Evolutionary conservation across 1,139 yeast genomes (phyloP).

Genomic region (Nematodospora anomalae): DNA sequence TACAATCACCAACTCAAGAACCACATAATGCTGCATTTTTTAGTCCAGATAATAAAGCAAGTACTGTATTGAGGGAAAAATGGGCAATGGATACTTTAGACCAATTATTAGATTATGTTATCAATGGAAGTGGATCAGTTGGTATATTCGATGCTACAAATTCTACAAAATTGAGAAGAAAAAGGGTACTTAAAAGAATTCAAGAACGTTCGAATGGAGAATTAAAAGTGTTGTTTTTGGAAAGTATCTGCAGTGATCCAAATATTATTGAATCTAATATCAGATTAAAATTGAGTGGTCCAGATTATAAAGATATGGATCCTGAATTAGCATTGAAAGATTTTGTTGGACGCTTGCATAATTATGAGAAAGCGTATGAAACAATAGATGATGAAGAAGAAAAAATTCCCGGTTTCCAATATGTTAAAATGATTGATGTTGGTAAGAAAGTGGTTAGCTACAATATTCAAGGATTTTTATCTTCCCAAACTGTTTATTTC

Average conservation of each 20-base stretch:
- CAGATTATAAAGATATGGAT: conserved; percentile 88
- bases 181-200: conserved; percentile 66
- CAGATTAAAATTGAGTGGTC: conserved; percentile 83
- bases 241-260: conserved; percentile 82
- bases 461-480: conserved; percentile 86
- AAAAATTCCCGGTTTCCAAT: conserved; percentile 63
- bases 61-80: conserved; percentile 72
- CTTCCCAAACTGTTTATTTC: conserved; percentile 92
- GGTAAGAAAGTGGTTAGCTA: conserved; percentile 92
- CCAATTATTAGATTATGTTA: conserved; percentile 74
- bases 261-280: conserved; percentile 79
- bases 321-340: conserved; percentile 77
- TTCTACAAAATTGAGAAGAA: conserved; percentile 74
- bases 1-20: conserved; percentile 14
- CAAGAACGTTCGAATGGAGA: conserved; percentile 70
- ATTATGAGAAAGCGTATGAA: conserved; percentile 88
- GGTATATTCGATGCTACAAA: conserved; percentile 97
- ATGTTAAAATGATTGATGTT: conserved; percentile 93
- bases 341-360: conserved; percentile 75
- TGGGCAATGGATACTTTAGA: conserved; percentile 97
- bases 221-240: conserved; percentile 79
- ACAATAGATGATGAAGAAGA: conserved; percentile 82
- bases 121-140: conserved; percentile 82
- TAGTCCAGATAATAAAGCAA: conserved; percentile 71
- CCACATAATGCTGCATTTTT: conserved; percentile 80